Percentiles rank a stretch among this genome's conserved stretches.
These are phyloP conservation scores for Talaromyces marneffei DNA, from an alignment of 2,329 filamentous ascomycete species.

Conservation along the genomic window DNA sequence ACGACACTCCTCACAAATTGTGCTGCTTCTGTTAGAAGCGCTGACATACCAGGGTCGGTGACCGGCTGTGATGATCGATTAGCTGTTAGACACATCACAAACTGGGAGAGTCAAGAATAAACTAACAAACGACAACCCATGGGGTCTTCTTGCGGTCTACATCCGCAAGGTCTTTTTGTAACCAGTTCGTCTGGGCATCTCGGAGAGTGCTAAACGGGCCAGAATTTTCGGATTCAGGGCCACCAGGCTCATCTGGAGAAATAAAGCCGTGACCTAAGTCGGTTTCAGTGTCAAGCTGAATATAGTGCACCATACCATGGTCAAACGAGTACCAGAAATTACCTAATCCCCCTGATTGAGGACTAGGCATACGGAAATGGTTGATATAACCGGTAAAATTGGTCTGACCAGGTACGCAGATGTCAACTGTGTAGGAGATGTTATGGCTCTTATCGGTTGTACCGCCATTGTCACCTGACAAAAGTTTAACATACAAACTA, in stretches of 20 bases:
- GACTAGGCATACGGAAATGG: conserved; percentile 21
- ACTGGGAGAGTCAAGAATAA: background rate
- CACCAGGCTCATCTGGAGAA: conserved; percentile 14
- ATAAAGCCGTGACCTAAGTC: conserved; percentile 13
- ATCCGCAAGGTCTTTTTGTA: conserved; percentile 18
- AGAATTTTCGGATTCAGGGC: background rate
- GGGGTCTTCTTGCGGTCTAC: conserved; percentile 24
- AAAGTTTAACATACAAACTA: background rate
- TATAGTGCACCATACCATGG: conserved; percentile 15
- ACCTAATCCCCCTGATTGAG: conserved; percentile 15
- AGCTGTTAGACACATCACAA: background rate
- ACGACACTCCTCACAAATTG: conserved; percentile 40
- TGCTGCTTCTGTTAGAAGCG: conserved; percentile 5
- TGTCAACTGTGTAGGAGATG: conserved; percentile 16
- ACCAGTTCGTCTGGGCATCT: conserved; percentile 10
- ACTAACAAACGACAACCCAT: conserved; percentile 21
- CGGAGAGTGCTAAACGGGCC: conserved; percentile 14
- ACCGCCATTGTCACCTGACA: conserved; percentile 11
- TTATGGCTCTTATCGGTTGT: conserved; percentile 15
- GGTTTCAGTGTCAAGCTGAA: conserved; percentile 16
- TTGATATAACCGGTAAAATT: conserved; percentile 24
- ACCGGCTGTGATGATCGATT: conserved; percentile 8
- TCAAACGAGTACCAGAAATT: conserved; percentile 15
- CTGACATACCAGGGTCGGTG: conserved; percentile 23
- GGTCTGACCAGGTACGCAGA: conserved; percentile 21